Evolutionary conservation across 2,329 filamentous ascomycete species (phyloP).

Genomic region (Pseudonectria foliicola): DNA sequence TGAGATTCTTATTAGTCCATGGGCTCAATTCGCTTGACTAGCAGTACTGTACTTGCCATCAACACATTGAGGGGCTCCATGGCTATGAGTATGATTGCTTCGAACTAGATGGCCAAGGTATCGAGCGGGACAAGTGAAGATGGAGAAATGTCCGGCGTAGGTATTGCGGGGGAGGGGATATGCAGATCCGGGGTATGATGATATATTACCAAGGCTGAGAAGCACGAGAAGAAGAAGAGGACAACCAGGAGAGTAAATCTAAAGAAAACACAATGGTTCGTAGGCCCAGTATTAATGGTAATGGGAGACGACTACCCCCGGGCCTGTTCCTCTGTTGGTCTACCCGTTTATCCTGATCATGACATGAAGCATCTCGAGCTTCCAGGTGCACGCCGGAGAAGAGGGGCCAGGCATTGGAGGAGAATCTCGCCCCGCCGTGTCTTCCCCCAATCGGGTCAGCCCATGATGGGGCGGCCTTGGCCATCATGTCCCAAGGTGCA

Average conservation of each 20-base stretch:
- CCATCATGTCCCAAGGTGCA: too few species aligned
- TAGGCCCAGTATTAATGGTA: too few species aligned
- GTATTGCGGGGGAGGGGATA: not conserved
- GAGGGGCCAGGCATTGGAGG: slow-evolving; percentile 23
- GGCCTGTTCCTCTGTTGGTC: too few species aligned
- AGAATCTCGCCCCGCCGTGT: slow-evolving; percentile 11
- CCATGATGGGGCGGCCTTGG: slow-evolving; percentile 6
- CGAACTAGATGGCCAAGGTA: too few species aligned
- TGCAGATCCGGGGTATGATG: too few species aligned
- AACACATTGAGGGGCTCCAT: slow-evolving; percentile 60
- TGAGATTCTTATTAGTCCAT: slow-evolving; percentile 8
- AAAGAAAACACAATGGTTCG: slow-evolving; percentile 1
- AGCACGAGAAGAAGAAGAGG: slow-evolving; percentile 2
- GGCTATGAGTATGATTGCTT: slow-evolving; percentile 15
- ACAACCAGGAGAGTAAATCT: not conserved
- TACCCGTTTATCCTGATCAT: slow-evolving; percentile 14
- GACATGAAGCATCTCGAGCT: slow-evolving; percentile 3
- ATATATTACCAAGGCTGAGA: not conserved
- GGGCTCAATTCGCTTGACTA: not conserved
- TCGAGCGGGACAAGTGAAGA: too few species aligned
- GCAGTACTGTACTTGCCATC: slow-evolving; percentile 52
- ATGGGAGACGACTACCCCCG: too few species aligned
- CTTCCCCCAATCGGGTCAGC: slow-evolving; percentile 16
- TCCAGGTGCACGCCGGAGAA: slow-evolving; percentile 20
- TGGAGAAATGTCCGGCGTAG: slow-evolving; percentile 5